phyloP scores from a whole-genome alignment of 2,329 filamentous ascomycete genomes.

The Coleophoma eucalyptorum region DNA sequence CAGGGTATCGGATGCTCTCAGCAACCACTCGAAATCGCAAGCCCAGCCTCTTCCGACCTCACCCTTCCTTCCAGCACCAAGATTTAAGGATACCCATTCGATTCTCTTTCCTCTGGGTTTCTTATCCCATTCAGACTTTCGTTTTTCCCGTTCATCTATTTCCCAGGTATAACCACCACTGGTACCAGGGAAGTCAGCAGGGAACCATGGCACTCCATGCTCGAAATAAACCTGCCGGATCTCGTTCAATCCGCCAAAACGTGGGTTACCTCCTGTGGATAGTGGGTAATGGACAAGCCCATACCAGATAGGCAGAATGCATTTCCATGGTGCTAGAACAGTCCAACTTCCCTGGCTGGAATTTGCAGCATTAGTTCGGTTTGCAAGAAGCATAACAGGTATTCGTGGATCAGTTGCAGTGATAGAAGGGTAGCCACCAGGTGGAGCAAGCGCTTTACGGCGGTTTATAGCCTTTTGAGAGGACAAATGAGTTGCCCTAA shows the following conservation, averaged over 20 bases:
- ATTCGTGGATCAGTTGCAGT: slow-evolving; percentile 67
- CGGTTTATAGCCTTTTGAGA: slow-evolving; percentile 80
- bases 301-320: slow-evolving; percentile 82
- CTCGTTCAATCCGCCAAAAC: slow-evolving; percentile 80
- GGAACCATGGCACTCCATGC: slow-evolving; percentile 75
- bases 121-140: slow-evolving; percentile 66
- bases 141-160: slow-evolving; percentile 54
- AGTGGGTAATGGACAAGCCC: slow-evolving; percentile 78
- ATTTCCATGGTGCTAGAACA: slow-evolving; percentile 85
- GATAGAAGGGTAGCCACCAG: slow-evolving; percentile 58
- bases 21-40: slow-evolving; percentile 70
- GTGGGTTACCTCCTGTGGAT: slow-evolving; percentile 73
- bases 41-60: slow-evolving; percentile 80
- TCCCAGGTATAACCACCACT: slow-evolving; percentile 79
- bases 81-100: slow-evolving; percentile 69
- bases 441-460: slow-evolving; percentile 59
- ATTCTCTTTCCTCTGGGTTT: slow-evolving; percentile 78
- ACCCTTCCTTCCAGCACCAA: slow-evolving; percentile 71
- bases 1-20: neutral
- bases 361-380: slow-evolving; percentile 41
- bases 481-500: slow-evolving; percentile 61
- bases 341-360: slow-evolving; percentile 72
- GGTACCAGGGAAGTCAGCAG: slow-evolving; percentile 78
- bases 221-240: slow-evolving; percentile 80
- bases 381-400: slow-evolving; percentile 68